Conservation (phyloP, 805 yeast genomes). For the Saturnispora besseyi region DNA sequence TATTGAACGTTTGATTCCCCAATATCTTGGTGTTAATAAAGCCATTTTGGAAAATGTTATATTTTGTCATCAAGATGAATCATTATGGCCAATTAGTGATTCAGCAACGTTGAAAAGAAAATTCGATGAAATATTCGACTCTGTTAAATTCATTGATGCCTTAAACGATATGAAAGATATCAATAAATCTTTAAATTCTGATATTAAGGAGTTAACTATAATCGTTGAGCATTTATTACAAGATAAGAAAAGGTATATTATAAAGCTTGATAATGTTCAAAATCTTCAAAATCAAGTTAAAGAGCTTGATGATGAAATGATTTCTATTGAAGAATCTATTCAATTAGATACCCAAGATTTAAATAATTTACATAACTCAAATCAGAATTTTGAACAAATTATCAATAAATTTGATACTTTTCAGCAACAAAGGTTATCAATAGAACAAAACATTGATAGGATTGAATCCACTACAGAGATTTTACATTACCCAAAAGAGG, state of each 20-base stretch:
- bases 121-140: slow-evolving; percentile 95
- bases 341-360: slow-evolving; percentile 47
- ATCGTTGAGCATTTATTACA: slow-evolving; percentile 66
- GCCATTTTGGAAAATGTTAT: slow-evolving; percentile 87
- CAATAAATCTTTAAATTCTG: slow-evolving; percentile 67
- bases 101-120: slow-evolving; percentile 82
- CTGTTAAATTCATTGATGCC: slow-evolving; percentile 85
- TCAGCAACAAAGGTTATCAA: slow-evolving; percentile 36
- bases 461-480: slow-evolving; percentile 38
- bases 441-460: slow-evolving; percentile 43
- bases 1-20: slow-evolving; percentile 73
- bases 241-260: slow-evolving; percentile 66
- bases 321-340: slow-evolving; percentile 40
- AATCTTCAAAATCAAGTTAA: slow-evolving; percentile 37
- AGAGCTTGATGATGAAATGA: slow-evolving; percentile 39
- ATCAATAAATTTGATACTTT: slow-evolving; percentile 55
- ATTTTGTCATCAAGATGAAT: slow-evolving; percentile 96
- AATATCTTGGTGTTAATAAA: slow-evolving; percentile 76
- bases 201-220: slow-evolving; percentile 67
- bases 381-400: slow-evolving; percentile 72
- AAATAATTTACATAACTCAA: slow-evolving; percentile 57
- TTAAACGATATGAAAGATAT: slow-evolving; percentile 68
- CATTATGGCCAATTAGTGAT: slow-evolving; percentile 93
- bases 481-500: slow-evolving; percentile 36
- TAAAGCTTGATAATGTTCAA: slow-evolving; percentile 40